Conservation (phyloP, 306 rosid species). For the Acacia crassicarpa region DNA sequence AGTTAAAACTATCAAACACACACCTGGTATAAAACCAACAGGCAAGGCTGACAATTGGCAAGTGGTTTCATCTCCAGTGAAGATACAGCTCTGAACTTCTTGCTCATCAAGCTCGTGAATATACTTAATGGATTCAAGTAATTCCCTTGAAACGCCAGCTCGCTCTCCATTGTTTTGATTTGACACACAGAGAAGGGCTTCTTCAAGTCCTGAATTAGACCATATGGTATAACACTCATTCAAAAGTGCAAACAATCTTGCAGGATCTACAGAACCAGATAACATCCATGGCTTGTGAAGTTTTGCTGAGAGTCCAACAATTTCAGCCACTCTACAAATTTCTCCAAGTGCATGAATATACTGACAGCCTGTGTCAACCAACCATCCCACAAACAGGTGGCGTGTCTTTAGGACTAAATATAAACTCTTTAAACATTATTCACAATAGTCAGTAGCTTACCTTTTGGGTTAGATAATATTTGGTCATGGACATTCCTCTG, state of each 20-base stretch:
- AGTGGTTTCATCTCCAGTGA: conserved; percentile 54
- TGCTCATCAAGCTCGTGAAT: conserved; percentile 58
- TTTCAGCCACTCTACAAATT: conserved; percentile 74
- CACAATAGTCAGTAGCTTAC: conserved; percentile 46
- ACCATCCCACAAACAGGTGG: conserved; percentile 24
- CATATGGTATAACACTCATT: conserved; percentile 63
- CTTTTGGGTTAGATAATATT: conserved; percentile 64
- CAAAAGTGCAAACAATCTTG: conserved; percentile 52
- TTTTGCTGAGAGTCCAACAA: conserved; percentile 66
- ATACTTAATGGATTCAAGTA: conserved; percentile 61
- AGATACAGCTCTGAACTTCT: conserved; percentile 49
- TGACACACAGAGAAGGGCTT: conserved; percentile 59
- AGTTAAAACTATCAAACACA: neutral
- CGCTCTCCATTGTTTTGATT: conserved; percentile 37
- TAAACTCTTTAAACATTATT: conserved; percentile 20
- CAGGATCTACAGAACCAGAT: conserved; percentile 43
- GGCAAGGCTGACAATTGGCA: conserved; percentile 75
- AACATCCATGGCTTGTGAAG: conserved; percentile 75
- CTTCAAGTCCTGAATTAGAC: conserved; percentile 79
- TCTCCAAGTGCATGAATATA: conserved; percentile 79
- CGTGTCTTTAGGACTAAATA: conserved; percentile 12
- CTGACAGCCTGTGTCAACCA: conserved; percentile 55
- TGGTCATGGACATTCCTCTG: conserved; percentile 51
- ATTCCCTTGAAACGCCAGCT: conserved; percentile 35
- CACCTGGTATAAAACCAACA: conserved; percentile 74